These are phyloP conservation scores for Botrytis medusae DNA, from an alignment of 2,329 filamentous ascomycete genomes.

Conservation along the genomic window DNA sequence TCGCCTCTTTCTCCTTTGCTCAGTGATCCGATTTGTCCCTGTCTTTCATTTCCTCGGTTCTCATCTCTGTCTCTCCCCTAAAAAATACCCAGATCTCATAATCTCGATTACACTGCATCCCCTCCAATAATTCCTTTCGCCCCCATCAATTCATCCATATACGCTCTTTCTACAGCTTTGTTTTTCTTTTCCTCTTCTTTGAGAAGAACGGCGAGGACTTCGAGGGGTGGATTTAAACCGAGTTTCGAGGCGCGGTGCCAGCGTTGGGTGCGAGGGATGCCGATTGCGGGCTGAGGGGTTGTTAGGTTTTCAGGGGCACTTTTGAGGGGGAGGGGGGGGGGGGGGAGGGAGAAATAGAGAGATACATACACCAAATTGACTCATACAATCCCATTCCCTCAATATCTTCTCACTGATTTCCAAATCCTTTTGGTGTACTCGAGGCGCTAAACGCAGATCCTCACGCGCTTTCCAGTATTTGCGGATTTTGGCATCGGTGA, in stretches of 20 bases:
- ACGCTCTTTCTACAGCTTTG: conserved; percentile 60
- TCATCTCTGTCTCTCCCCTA: background rate
- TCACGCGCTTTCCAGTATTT: conserved; percentile 78
- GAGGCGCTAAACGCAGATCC: conserved; percentile 61
- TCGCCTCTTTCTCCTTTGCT: background rate
- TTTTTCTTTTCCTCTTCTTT: conserved; percentile 63
- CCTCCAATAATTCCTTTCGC: conserved; percentile 42
- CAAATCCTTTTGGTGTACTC: conserved; percentile 77
- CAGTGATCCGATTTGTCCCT: too few species aligned
- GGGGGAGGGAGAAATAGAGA: background rate
- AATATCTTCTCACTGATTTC: conserved; percentile 79
- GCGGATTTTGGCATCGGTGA: conserved; percentile 68
- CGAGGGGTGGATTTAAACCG: conserved; percentile 83
- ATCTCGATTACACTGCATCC: background rate
- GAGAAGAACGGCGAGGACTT: conserved; percentile 82
- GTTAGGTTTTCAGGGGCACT: background rate
- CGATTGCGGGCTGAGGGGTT: conserved; percentile 73
- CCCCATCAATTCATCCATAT: conserved; percentile 68
- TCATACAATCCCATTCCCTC: conserved; percentile 88
- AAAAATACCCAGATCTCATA: background rate
- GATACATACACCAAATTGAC: conserved; percentile 80
- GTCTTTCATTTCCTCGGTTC: background rate
- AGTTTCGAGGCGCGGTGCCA: conserved; percentile 85
- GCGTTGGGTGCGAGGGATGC: conserved; percentile 75
- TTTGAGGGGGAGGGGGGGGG: background rate